Base-by-base conservation (phyloP, 305 asterid species). In the Solanum hybrid region DNA sequence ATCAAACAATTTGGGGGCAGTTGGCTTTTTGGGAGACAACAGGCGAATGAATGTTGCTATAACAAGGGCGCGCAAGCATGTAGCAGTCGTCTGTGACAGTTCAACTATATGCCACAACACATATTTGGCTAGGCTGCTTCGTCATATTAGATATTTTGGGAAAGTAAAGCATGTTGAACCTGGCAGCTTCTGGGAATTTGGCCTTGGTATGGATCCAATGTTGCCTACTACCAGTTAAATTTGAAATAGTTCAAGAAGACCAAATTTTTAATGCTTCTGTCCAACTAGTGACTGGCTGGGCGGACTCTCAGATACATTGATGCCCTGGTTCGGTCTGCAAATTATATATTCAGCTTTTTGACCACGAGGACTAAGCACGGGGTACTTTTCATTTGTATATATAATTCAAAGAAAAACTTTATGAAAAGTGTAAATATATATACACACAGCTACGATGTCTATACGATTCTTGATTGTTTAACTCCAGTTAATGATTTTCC, bases 91-190 rank as follows among this genome's bases (percentile, higher is more conserved):
- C 76, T 96, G 99, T 91, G 99, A 97, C 89, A 96, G 99, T 94
- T 97, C 99, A 37, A 97, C 99, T 12, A 97, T 96, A 93, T 97
- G 99, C 92, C 99, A 97, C 74, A 96, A 97, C 93, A 94, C 99
- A 36, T 97, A 94, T 88, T 86, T 97, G 93, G 99, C 99, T 37
- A 95, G 99, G 95, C 92, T 97, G 93, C 92, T 96, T 71, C 97
- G 99, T 10, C 99, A 97, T 82, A 96, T 97, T 71, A 92, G 99
- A 91, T 95, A 97, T 88, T 94, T 94, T 91, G 99, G 99, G 69
- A 90, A 96, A 90, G 99, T 96, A 79, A 97, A 96, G 93, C 98
- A 95, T 89, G 95, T 95, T 1, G 98, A 96, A 89, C 98, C 99
- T 3, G 97, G 98, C 57, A 96, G 91, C 35, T 94, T 96, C n/a